Base-by-base conservation (phyloP, 805 yeast genomes). In the Ogataea allantospora region DNA sequence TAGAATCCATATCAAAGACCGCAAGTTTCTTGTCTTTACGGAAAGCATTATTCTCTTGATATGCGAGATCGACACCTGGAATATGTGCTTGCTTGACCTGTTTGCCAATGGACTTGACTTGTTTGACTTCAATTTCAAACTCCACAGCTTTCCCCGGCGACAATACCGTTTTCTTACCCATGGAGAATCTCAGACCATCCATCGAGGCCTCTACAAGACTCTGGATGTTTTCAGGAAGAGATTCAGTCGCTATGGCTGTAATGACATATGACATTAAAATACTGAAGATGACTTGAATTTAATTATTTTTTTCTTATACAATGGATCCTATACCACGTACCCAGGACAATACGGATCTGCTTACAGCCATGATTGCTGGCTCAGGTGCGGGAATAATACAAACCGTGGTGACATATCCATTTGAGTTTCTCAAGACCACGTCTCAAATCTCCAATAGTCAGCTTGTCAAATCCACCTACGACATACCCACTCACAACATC, bases 1-100 rank as follows among this genome's bases (percentile, higher is more conserved):
- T 93, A 0, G 97, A 88, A 66, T 93, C 99, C 99, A 93, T 93
- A 55, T 93, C 99, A 57, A 93, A 93, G 8, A 95, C 86, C 44
- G 86, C 80, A 33, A 93, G 67, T 53, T 77, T 74, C 55, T 71
- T 73, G 35, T 44, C 28, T 51, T 57, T 62, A 57, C 70, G 66
- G 31, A 38, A 42, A 1, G 25, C 34, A 23, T 37, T 44, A 21
- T 58, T 56, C 24, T 46, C 55, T 48, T 75, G 80, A 20, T 73
- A 58, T 8, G 73, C 53, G 14, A 74, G 39, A 42, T 76, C 80
- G 6, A 70, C 55, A 6, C 54, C 56, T 4, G 47, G 48, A 11
- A 59, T 46, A 10, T 37, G 35, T n/a, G 49, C 36, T 6, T 45
- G 40, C 17, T 58, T 65, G 12, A 62, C 49, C 5, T 52, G 36